phyloP scores from a whole-genome alignment of 306 rosid species.

The Pyrus bretschneideri region DNA sequence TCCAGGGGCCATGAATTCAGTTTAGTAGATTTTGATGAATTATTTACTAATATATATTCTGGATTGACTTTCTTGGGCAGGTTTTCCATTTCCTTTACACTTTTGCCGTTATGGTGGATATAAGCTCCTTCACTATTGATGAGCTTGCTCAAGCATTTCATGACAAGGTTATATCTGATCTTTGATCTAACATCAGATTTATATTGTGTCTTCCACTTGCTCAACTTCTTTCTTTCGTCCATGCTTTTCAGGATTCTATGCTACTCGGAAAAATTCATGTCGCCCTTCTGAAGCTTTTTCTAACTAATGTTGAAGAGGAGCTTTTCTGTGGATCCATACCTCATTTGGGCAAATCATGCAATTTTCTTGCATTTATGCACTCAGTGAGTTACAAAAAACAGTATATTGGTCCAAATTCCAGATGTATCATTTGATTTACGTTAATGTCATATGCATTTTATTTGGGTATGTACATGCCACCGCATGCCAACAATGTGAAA shows the following conservation, averaged over 20 bases:
- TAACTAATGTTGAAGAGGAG: constrained; percentile 64
- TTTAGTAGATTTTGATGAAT: not conserved
- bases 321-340: constrained; percentile 44
- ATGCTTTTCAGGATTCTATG: constrained; percentile 61
- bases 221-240: not conserved
- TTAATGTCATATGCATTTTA: not conserved
- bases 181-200: constrained; percentile 17
- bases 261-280: constrained; percentile 82
- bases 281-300: constrained; percentile 73
- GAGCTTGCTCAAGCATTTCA: constrained; percentile 90
- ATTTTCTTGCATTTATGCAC: constrained; percentile 85
- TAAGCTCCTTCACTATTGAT: constrained; percentile 85
- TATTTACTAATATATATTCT: not conserved
- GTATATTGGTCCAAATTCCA: not conserved
- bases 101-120: constrained; percentile 47
- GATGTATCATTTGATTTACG: not conserved
- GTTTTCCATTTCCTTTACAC: constrained; percentile 90
- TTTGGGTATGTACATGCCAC: not conserved
- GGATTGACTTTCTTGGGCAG: constrained; percentile 39
- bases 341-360: constrained; percentile 71
- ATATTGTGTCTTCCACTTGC: constrained; percentile 8
- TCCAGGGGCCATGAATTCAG: not conserved
- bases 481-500: not conserved
- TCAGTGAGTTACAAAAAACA: constrained; percentile 50
- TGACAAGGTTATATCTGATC: constrained; percentile 65